phyloP scores from a whole-genome alignment of 768 basidiomycete species.

The Tulasnella calospora region DNA sequence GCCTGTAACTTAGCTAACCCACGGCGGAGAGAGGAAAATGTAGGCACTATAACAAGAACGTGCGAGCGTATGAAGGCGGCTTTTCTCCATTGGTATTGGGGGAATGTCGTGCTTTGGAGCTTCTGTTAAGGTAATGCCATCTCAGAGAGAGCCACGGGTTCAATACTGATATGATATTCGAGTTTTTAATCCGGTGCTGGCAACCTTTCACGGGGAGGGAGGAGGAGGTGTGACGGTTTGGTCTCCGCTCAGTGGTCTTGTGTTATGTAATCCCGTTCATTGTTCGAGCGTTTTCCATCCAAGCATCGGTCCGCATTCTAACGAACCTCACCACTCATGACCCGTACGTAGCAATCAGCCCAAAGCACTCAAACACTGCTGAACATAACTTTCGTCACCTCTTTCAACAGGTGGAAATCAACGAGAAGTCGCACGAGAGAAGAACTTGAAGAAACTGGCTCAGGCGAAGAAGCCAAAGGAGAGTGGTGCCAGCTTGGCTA shows the following conservation, averaged over 20 bases:
- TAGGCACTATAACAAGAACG: no score
- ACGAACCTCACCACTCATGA: neutral
- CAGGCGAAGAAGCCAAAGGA: conserved; percentile 22
- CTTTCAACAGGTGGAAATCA: conserved; percentile 27
- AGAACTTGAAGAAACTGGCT: conserved; percentile 28
- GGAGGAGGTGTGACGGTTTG: neutral
- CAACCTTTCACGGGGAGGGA: no score
- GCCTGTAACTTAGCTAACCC: no score
- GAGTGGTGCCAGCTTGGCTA: conserved; percentile 24
- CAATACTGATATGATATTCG: no score
- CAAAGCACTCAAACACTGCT: neutral
- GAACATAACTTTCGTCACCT: neutral
- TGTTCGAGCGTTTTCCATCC: neutral
- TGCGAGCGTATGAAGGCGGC: no score
- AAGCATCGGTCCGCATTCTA: neutral
- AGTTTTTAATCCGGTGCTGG: no score
- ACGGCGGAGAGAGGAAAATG: no score
- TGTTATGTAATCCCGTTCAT: neutral
- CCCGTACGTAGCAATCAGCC: neutral
- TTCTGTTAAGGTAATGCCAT: no score
- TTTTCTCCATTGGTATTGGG: no score
- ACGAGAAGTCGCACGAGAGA: conserved; percentile 28
- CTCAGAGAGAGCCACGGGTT: no score
- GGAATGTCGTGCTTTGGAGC: no score
- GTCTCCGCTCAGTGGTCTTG: neutral